Evolutionary conservation across 2,329 filamentous ascomycete species (phyloP), one percentile per base, ranked within the genome.

Genomic region (Sarocladium kiliense): DNA sequence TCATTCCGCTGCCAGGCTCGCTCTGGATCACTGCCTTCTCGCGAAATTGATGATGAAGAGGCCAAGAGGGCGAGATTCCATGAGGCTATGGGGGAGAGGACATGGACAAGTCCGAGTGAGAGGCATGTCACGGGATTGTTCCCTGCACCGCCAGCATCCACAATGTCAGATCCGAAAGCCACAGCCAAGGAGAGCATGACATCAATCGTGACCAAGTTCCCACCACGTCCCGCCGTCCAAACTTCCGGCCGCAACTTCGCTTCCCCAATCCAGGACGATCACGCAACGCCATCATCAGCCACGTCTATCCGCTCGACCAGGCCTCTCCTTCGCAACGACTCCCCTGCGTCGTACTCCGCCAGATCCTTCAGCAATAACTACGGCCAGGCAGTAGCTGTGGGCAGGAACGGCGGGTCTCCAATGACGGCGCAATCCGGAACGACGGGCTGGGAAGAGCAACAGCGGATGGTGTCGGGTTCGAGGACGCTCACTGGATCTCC

Each of bases 1-100:
- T 79, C 76, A 1, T 81, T 81, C 65, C 73, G 73, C 30, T 81
- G 79, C 66, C 75, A 78, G 56, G 73, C 77, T 0, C 73, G 72
- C 4, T 41, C 50, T 6, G 50, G 19, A 6, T 41, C 50, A 2
- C 19, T 53, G 11, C 32, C 32, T 10, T 9, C 50, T 3, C 32
- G 32, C 4, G 34, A 25, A 2, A 3, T 16, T 14, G 55, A 54
- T 16, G 50, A 54, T 2, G 42, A 50, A 2, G 41, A 25, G 10
- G 23, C 32, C 27, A 51, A 21, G 27, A 18, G 18, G 18, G 47
- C 47, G n/a, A 27, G 44, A n/a, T 47, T 47, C 44, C 30, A 51
- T 18, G 30, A 23, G 27, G 30, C 21, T n/a, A 36, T 34, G 47
- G 47, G n/a, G 4, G 19, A 51, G 27, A 27, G 44, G 11, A 21